Conservation (phyloP, 2,329 filamentous ascomycete species). For the Peltaster fructicola region DNA sequence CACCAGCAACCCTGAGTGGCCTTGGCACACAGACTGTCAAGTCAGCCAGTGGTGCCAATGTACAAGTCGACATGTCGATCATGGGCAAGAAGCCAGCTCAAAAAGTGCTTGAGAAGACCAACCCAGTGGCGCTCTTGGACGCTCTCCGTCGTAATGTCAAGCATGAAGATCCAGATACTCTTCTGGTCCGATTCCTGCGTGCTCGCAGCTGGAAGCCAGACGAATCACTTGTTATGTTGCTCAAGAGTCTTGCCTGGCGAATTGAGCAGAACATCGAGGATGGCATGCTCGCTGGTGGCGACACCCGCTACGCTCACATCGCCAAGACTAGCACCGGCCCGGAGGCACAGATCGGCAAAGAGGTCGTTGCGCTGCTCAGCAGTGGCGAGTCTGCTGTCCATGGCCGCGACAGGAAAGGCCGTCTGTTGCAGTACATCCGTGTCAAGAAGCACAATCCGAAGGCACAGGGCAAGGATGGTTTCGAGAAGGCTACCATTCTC, state of each 20-base stretch:
- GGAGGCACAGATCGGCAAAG: constrained; percentile 47
- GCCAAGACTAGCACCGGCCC: constrained; percentile 39
- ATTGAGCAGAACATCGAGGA: constrained; percentile 65
- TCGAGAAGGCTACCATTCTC: constrained; percentile 78
- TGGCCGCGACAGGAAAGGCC: constrained; percentile 59
- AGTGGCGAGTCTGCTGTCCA: constrained; percentile 84
- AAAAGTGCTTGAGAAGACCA: background rate
- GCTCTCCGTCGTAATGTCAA: constrained; percentile 88
- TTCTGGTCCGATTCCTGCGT: constrained; percentile 60
- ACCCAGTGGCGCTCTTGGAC: constrained; percentile 55
- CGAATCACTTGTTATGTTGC: constrained; percentile 75
- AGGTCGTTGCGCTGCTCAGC: constrained; percentile 63
- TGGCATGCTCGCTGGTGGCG: constrained; percentile 60
- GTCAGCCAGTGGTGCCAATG: too few species aligned
- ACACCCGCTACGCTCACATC: constrained; percentile 45
- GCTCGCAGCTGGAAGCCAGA: constrained; percentile 85
- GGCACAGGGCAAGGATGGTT: constrained; percentile 61
- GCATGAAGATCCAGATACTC: constrained; percentile 72
- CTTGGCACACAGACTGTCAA: background rate
- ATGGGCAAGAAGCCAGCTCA: too few species aligned
- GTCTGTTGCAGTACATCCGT: constrained; percentile 68
- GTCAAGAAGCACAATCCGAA: constrained; percentile 62
- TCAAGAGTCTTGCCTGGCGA: constrained; percentile 84
- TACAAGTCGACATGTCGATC: too few species aligned
- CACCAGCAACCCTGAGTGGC: background rate